These are phyloP conservation scores for Neurospora sp. DNA, from an alignment of 495 filamentous ascomycete species.

Conservation along the genomic window DNA sequence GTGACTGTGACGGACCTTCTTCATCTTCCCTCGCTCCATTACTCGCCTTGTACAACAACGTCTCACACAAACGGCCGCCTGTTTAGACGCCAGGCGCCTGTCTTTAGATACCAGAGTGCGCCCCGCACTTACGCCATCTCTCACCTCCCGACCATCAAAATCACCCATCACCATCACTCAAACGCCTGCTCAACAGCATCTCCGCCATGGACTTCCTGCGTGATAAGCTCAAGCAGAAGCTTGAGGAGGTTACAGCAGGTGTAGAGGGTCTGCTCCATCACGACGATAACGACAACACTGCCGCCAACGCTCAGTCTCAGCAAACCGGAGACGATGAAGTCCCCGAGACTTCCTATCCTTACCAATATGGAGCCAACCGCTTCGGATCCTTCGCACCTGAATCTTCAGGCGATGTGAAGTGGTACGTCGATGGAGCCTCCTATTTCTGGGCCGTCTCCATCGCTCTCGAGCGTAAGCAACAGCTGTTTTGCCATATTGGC, in stretches of 20 bases:
- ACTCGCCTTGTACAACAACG: background rate
- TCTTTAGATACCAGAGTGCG: background rate
- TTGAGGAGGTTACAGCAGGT: background rate
- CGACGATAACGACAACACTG: background rate
- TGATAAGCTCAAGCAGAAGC: slow-evolving; percentile 9
- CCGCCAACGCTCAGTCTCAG: background rate
- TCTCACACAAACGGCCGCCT: background rate
- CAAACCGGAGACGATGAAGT: background rate
- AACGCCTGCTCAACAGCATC: background rate
- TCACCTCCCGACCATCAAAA: background rate
- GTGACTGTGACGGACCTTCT: background rate
- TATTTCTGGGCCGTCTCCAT: slow-evolving; percentile 87
- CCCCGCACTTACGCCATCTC: background rate
- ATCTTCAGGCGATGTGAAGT: slow-evolving; percentile 83
- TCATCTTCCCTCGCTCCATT: background rate
- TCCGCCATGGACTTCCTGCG: slow-evolving; percentile 10
- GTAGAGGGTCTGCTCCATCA: background rate
- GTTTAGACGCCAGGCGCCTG: background rate
- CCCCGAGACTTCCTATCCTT: slow-evolving; percentile 4
- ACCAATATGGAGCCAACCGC: slow-evolving; percentile 45
- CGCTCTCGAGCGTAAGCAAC: slow-evolving; percentile 54
- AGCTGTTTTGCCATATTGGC: background rate
- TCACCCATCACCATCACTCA: background rate
- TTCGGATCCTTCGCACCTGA: slow-evolving; percentile 81
- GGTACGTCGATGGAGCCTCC: slow-evolving; percentile 86